phyloP scores from a whole-genome alignment of 805 yeast species.

The Kazachstania psychrophila region DNA sequence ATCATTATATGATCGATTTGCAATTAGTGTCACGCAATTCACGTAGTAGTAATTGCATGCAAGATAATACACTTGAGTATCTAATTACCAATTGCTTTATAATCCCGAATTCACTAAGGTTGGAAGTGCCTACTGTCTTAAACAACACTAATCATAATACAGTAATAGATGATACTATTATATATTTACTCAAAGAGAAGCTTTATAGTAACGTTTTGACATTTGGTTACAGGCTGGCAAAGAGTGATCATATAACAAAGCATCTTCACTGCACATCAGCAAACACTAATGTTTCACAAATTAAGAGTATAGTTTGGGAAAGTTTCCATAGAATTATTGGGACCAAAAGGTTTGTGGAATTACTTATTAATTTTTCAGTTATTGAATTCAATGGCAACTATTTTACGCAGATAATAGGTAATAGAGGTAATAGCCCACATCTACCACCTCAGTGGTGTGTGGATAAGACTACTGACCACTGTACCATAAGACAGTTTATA shows the following conservation, averaged over 20 bases:
- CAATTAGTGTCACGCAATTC: too few species aligned
- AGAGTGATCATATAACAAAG: conserved; percentile 20
- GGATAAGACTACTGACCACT: neutral
- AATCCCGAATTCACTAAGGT: neutral
- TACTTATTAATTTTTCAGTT: conserved; percentile 34
- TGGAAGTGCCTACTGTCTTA: neutral
- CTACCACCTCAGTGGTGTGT: conserved; percentile 12
- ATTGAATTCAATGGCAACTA: conserved; percentile 9
- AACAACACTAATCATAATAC: conserved; percentile 20
- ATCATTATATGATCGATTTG: too few species aligned
- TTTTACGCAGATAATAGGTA: conserved; percentile 19
- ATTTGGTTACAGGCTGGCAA: conserved; percentile 36
- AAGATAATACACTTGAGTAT: neutral
- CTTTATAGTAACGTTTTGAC: conserved; percentile 33
- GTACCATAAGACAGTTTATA: neutral
- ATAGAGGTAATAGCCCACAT: conserved; percentile 13
- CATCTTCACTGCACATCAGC: conserved; percentile 27
- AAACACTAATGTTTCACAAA: conserved; percentile 32
- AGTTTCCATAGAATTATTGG: conserved; percentile 35
- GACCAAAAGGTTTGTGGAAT: conserved; percentile 29
- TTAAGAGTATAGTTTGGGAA: conserved; percentile 41
- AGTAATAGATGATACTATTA: conserved; percentile 36
- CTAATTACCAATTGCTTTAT: conserved; percentile 1
- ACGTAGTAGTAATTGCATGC: too few species aligned
- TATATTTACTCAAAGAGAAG: conserved; percentile 21